Evolutionary conservation across 164 flowering plant genomes (phyloP).

Genomic region (Piper betle): DNA sequence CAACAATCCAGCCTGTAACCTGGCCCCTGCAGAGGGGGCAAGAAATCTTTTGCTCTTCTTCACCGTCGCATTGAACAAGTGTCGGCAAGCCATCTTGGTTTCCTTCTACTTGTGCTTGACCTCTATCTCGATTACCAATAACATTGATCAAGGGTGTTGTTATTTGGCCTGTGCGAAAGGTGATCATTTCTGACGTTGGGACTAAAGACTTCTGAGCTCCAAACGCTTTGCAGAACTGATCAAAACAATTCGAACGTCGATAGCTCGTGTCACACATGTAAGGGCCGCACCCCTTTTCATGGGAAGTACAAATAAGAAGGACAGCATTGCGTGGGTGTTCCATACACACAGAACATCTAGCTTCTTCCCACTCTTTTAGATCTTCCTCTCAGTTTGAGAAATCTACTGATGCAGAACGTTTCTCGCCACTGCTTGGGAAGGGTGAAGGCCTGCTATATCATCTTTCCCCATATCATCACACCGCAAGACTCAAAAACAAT

Average conservation of each 20-base stretch:
- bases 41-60: slow-evolving; percentile 9
- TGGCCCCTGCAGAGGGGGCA: slow-evolving; percentile 87
- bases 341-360: slow-evolving; percentile 93
- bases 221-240: slow-evolving; percentile 51
- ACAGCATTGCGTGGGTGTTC: slow-evolving; percentile 96
- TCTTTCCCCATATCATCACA: slow-evolving; percentile 30
- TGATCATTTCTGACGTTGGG: neutral
- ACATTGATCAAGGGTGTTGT: neutral
- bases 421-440: slow-evolving; percentile 31
- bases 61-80: slow-evolving; percentile 13
- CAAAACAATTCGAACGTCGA: slow-evolving; percentile 83
- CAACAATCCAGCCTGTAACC: slow-evolving; percentile 58
- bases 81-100: neutral
- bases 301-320: slow-evolving; percentile 67
- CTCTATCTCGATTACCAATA: neutral
- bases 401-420: slow-evolving; percentile 20
- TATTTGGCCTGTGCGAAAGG: neutral
- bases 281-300: slow-evolving; percentile 82
- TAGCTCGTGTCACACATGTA: slow-evolving; percentile 89
- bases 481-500: neutral
- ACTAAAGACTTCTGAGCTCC: neutral
- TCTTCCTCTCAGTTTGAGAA: slow-evolving; percentile 25
- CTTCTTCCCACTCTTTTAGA: slow-evolving; percentile 80
- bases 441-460: slow-evolving; percentile 55
- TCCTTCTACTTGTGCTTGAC: neutral